Evolutionary conservation across 106 monocot genomes (phyloP).

Genomic region (Chionographis japonica): DNA sequence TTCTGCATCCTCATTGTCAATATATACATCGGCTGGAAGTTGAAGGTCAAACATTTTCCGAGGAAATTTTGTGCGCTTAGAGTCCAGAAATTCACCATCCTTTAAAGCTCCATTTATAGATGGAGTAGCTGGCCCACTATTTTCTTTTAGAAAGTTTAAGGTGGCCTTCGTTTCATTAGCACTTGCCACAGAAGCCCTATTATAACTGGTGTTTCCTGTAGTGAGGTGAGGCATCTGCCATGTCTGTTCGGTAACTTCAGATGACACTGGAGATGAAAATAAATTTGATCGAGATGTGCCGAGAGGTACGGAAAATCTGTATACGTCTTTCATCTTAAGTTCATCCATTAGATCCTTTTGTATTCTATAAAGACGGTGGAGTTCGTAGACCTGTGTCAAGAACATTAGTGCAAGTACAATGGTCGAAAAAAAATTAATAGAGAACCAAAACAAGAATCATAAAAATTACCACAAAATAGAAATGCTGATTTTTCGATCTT

Average conservation of each 20-base stretch:
- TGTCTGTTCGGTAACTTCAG: slow-evolving; percentile 5
- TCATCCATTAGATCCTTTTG: slow-evolving; percentile 44
- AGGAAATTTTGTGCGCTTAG: slow-evolving; percentile 1
- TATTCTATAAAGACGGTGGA: slow-evolving; percentile 45
- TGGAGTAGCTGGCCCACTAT: background rate
- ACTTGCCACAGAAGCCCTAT: background rate
- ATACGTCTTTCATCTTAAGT: slow-evolving; percentile 12
- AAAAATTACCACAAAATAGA: too few relatives aligned
- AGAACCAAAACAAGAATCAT: too few relatives aligned
- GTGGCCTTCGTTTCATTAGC: slow-evolving; percentile 8
- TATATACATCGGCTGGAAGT: slow-evolving; percentile 49
- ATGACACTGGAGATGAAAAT: slow-evolving; percentile 6
- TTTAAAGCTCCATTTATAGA: slow-evolving; percentile 13
- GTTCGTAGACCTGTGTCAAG: slow-evolving; percentile 26
- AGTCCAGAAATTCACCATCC: background rate
- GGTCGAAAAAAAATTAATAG: too few relatives aligned
- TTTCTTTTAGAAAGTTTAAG: slow-evolving; percentile 2
- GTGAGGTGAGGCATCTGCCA: slow-evolving; percentile 7
- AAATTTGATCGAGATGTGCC: slow-evolving; percentile 15
- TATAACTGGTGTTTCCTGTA: background rate
- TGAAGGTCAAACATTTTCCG: slow-evolving; percentile 39
- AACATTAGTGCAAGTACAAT: too few relatives aligned
- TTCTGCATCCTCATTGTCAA: slow-evolving; percentile 20
- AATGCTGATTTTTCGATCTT: too few relatives aligned
- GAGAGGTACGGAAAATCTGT: slow-evolving; percentile 1